A percentile compares a stretch with the other conserved stretches of the same genome.
phyloP scores from a whole-genome alignment of 495 filamentous ascomycete species.

The Aspergillus ellipticus region DNA sequence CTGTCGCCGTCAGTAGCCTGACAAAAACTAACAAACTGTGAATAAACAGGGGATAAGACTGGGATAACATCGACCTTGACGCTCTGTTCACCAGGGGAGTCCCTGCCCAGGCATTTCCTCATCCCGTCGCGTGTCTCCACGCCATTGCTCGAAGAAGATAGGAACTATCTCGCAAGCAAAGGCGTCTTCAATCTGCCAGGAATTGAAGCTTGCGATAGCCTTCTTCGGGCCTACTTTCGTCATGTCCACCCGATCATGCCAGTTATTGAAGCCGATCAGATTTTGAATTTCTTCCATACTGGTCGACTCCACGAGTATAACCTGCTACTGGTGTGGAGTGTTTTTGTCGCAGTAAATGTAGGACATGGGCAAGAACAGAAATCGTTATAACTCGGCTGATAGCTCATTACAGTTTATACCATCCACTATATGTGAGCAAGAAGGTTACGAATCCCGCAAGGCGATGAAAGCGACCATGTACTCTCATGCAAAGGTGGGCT shows the following conservation, averaged over 20 bases:
- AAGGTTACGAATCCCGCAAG: slow-evolving; percentile 32
- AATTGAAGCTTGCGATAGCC: slow-evolving; percentile 17
- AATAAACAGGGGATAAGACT: slow-evolving; percentile 17
- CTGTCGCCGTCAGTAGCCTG: neutral
- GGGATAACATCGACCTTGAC: slow-evolving; percentile 24
- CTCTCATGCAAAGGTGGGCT: slow-evolving; percentile 32
- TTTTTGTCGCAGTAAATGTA: slow-evolving; percentile 37
- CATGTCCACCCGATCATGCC: slow-evolving; percentile 41
- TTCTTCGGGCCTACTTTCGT: slow-evolving; percentile 32
- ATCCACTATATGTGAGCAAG: slow-evolving; percentile 19
- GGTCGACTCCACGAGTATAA: slow-evolving; percentile 28
- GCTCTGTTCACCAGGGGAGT: slow-evolving; percentile 18
- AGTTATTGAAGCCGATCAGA: slow-evolving; percentile 30
- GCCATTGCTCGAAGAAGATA: slow-evolving; percentile 21
- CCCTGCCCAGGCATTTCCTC: slow-evolving; percentile 25
- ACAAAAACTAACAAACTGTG: neutral
- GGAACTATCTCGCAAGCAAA: slow-evolving; percentile 25
- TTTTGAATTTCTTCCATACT: slow-evolving; percentile 23
- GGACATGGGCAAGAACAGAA: neutral
- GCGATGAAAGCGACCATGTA: slow-evolving; percentile 39
- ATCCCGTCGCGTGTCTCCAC: slow-evolving; percentile 17
- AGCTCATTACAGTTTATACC: slow-evolving; percentile 26
- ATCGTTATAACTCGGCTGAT: neutral
- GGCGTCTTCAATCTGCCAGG: slow-evolving; percentile 28
- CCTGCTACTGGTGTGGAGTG: slow-evolving; percentile 36